Conservation (phyloP, 257 asterid genomes). For the Linaria vulgaris region DNA sequence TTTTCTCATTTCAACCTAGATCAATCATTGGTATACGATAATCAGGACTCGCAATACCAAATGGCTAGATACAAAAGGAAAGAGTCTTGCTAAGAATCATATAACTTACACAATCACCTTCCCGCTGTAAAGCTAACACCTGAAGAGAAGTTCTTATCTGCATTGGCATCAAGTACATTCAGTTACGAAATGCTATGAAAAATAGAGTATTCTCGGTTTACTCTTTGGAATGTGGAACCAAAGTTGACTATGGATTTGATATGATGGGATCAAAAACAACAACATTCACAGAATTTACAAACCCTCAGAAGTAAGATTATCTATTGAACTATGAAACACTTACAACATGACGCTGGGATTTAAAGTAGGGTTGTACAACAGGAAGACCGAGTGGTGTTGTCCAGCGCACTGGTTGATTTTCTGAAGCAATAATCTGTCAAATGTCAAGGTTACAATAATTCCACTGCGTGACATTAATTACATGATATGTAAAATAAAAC, state of each 20-base stretch:
- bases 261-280: no score
- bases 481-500: constrained; percentile 1
- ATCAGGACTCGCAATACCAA: constrained; percentile 18
- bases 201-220: no score
- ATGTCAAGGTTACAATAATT: constrained; percentile 20
- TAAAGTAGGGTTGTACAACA: constrained; percentile 91
- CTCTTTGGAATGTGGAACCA: no score
- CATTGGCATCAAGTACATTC: constrained; percentile 32
- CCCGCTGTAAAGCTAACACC: constrained; percentile 82
- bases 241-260: not conserved
- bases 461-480: constrained; percentile 17
- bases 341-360: constrained; percentile 73
- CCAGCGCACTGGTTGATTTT: constrained; percentile 86
- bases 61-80: constrained; percentile 22
- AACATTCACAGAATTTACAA: not conserved
- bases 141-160: constrained; percentile 95
- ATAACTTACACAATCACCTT: constrained; percentile 64
- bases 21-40: constrained; percentile 20
- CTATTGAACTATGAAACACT: constrained; percentile 31
- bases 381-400: constrained; percentile 98
- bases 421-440: constrained; percentile 80
- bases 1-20: constrained; percentile 77
- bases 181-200: not conserved
- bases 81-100: not conserved
- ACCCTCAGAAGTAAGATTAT: constrained; percentile 6